Conservation (phyloP, 78 protist genomes). For the Acrasis kona region DNA sequence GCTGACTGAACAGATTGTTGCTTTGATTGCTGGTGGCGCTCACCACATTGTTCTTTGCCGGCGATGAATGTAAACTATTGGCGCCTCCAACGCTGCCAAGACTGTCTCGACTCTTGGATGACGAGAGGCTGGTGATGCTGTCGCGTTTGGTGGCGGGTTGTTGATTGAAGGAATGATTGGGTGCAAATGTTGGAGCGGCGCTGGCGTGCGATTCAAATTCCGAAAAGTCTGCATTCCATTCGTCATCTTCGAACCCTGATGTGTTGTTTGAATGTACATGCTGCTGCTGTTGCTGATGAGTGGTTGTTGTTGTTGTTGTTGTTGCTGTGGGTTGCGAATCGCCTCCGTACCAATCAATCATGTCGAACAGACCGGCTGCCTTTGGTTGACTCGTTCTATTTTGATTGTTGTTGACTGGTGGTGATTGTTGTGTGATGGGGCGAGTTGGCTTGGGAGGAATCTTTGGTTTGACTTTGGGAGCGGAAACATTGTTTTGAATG, state of each 20-base stretch:
- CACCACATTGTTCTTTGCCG: not conserved
- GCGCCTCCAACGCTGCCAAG: not conserved
- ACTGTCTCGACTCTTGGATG: not conserved
- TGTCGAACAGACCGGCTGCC: not conserved
- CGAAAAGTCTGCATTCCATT: not conserved
- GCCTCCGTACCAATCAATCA: not conserved
- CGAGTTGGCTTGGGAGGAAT: not conserved
- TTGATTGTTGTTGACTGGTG: not conserved
- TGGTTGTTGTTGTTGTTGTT: not conserved
- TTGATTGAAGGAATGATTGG: too few species aligned
- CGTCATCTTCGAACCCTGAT: too few species aligned
- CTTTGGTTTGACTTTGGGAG: not conserved
- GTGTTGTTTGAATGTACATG: too few species aligned
- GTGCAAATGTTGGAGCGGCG: not conserved
- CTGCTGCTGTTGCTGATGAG: not conserved
- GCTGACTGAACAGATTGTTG: not conserved
- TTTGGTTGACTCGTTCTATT: too few species aligned
- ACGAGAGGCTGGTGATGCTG: not conserved
- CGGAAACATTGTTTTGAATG: not conserved
- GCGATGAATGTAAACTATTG: not conserved
- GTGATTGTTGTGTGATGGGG: not conserved
- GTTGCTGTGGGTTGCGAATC: not conserved
- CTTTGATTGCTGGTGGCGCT: not conserved
- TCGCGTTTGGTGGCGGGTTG: not conserved
- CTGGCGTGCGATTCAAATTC: not conserved